Evolutionary conservation across 768 basidiomycete genomes (phyloP).

Genomic region (Lactarius psammicola): DNA sequence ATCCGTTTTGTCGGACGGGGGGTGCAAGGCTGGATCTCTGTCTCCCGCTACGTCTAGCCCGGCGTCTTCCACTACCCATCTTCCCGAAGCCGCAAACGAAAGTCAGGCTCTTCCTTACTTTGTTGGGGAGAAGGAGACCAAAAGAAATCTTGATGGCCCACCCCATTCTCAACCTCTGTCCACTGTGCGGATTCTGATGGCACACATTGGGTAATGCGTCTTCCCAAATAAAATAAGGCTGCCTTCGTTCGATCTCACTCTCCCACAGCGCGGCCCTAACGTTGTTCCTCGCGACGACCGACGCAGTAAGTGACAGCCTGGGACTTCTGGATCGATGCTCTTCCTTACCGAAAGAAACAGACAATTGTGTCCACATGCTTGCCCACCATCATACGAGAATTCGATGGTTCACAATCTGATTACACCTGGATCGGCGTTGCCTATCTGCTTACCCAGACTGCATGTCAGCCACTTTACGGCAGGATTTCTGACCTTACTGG

Average conservation of each 20-base stretch:
- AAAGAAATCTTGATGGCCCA: conserved; percentile 1
- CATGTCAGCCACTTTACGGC: conserved; percentile 81
- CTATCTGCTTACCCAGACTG: conserved; percentile 85
- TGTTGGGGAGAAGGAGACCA: conserved; percentile 6
- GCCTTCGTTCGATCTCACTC: conserved; percentile 13
- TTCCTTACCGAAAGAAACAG: conserved; percentile 32
- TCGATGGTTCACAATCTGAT: conserved; percentile 63
- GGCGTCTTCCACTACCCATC: conserved; percentile 16
- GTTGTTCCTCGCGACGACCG: conserved; percentile 83
- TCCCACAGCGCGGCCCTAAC: conserved; percentile 66
- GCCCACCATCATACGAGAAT: conserved; percentile 73
- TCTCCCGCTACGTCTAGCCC: conserved; percentile 18
- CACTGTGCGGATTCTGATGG: conserved; percentile 25
- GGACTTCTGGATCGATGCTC: conserved; percentile 13
- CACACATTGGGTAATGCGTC: conserved; percentile 27
- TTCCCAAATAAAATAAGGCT: conserved; percentile 10
- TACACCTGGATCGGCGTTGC: conserved; percentile 87
- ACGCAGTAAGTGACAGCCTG: conserved; percentile 54
- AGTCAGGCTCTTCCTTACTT: conserved; percentile 7
- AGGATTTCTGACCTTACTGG: conserved; percentile 77
- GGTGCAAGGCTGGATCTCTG: conserved; percentile 5
- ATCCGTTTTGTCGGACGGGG: conserved; percentile 5
- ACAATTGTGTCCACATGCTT: conserved; percentile 80
- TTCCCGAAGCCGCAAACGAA: conserved; percentile 21
- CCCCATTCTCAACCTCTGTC: conserved; percentile 19